Evolutionary conservation across 306 rosid genomes (phyloP).

Genomic region (Vicia faba): DNA sequence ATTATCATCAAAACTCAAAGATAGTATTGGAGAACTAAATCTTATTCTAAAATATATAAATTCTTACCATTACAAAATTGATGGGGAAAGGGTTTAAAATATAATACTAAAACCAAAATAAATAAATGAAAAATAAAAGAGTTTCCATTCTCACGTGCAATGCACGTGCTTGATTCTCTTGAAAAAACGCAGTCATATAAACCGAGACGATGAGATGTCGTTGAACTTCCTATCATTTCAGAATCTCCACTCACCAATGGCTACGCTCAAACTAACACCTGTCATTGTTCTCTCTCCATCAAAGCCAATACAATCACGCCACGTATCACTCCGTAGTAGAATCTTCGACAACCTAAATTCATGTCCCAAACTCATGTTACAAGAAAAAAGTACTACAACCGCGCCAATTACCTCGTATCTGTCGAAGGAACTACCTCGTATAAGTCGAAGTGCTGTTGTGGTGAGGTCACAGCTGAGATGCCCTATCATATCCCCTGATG

Average conservation of each 20-base stretch:
- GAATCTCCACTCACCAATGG: slow-evolving; percentile 32
- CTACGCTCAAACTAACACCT: slow-evolving; percentile 9
- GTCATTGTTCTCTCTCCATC: slow-evolving; percentile 10
- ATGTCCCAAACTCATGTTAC: not conserved
- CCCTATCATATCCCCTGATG: slow-evolving; percentile 39
- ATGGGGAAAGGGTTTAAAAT: too few species aligned
- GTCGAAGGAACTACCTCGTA: slow-evolving; percentile 21
- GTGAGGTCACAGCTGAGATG: slow-evolving; percentile 41
- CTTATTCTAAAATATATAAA: too few species aligned
- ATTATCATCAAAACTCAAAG: too few species aligned
- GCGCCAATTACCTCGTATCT: slow-evolving; percentile 11
- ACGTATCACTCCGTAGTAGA: not conserved
- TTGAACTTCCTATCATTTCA: not conserved
- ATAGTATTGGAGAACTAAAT: too few species aligned
- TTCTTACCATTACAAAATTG: too few species aligned
- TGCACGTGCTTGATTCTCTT: not conserved
- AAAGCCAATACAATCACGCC: slow-evolving; percentile 2
- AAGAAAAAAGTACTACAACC: not conserved
- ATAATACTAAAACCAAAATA: too few species aligned
- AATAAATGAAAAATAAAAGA: too few species aligned
- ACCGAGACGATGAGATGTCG: not conserved
- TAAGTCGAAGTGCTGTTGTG: slow-evolving; percentile 6
- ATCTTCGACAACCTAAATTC: not conserved
- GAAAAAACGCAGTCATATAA: not conserved
- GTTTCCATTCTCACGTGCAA: too few species aligned